A percentile compares a stretch with the other conserved stretches of the same genome.
These are phyloP conservation scores for Amanita molliuscula DNA, from an alignment of 768 basidiomycete genomes.

Conservation along the genomic window DNA sequence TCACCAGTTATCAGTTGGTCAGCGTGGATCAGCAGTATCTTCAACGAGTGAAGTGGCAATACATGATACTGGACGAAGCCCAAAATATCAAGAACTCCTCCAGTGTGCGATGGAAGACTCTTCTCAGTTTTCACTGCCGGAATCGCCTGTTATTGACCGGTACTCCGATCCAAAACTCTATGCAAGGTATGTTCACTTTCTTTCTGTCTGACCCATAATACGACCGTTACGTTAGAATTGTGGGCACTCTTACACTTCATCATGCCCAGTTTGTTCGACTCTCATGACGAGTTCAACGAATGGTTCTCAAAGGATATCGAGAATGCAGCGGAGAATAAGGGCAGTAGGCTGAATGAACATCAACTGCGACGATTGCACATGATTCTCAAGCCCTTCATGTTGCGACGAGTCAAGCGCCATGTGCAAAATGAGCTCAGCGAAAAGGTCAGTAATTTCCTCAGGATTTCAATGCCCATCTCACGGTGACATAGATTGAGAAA, in stretches of 20 bases:
- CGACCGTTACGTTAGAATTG: slow-evolving; percentile 46
- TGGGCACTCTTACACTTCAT: slow-evolving; percentile 99
- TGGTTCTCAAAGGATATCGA: slow-evolving; percentile 99
- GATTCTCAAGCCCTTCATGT: slow-evolving; percentile 99
- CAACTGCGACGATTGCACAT: slow-evolving; percentile 93
- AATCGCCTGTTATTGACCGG: slow-evolving; percentile 93
- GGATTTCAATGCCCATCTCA: neutral
- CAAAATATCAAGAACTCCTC: slow-evolving; percentile 99
- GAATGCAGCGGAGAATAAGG: slow-evolving; percentile 85
- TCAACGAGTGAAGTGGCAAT: slow-evolving; percentile 97
- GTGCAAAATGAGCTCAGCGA: slow-evolving; percentile 99
- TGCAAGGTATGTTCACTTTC: slow-evolving; percentile 67
- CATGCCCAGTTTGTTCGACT: slow-evolving; percentile 99
- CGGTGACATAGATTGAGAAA: slow-evolving; percentile 71
- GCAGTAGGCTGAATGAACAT: slow-evolving; percentile 86
- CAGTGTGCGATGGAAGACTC: slow-evolving; percentile 93
- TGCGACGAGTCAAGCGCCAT: slow-evolving; percentile 91
- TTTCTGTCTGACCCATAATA: slow-evolving; percentile 6
- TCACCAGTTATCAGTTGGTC: slow-evolving; percentile 94
- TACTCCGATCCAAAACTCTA: slow-evolving; percentile 98
- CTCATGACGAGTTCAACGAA: slow-evolving; percentile 98
- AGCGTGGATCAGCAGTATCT: slow-evolving; percentile 98
- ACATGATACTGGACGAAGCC: slow-evolving; percentile 99
- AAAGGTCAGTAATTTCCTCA: slow-evolving; percentile 47
- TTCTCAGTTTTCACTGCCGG: slow-evolving; percentile 91